Conservation (phyloP, 1,139 yeast genomes). For the Blastobotrys proliferans region DNA sequence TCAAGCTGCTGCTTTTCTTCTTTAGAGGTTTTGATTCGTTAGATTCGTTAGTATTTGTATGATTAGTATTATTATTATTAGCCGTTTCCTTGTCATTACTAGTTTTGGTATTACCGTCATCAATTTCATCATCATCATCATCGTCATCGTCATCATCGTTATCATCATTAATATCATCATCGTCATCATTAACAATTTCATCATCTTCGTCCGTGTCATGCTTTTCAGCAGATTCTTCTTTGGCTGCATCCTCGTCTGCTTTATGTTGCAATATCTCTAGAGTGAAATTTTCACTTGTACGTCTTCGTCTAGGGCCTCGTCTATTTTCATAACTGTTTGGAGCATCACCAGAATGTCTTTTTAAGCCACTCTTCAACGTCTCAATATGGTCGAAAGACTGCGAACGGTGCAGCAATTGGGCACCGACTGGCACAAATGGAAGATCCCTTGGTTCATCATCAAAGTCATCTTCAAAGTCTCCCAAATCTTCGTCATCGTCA, state of each 20-base stretch:
- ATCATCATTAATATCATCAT: neutral
- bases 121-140: neutral
- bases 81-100: neutral
- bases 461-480: slow-evolving; percentile 1
- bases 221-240: neutral
- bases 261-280: slow-evolving; percentile 7
- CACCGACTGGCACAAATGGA: slow-evolving; percentile 13
- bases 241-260: slow-evolving; percentile 3
- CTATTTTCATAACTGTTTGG: slow-evolving; percentile 3
- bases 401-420: slow-evolving; percentile 7
- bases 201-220: no score
- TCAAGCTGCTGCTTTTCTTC: slow-evolving; percentile 9
- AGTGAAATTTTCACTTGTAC: slow-evolving; percentile 12
- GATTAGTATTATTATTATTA: neutral
- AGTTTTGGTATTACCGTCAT: neutral
- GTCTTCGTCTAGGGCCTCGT: slow-evolving; percentile 12
- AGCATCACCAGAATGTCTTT: slow-evolving; percentile 14
- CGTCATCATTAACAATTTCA: neutral
- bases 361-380: slow-evolving; percentile 10
- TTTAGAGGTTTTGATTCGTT: neutral
- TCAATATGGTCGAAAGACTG: slow-evolving; percentile 1
- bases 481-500: slow-evolving; percentile 1
- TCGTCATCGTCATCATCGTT: slow-evolving; percentile 2
- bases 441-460: slow-evolving; percentile 5
- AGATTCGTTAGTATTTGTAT: neutral